phyloP scores from a whole-genome alignment of 805 yeast species.

The Barnettozyma vustinii region DNA sequence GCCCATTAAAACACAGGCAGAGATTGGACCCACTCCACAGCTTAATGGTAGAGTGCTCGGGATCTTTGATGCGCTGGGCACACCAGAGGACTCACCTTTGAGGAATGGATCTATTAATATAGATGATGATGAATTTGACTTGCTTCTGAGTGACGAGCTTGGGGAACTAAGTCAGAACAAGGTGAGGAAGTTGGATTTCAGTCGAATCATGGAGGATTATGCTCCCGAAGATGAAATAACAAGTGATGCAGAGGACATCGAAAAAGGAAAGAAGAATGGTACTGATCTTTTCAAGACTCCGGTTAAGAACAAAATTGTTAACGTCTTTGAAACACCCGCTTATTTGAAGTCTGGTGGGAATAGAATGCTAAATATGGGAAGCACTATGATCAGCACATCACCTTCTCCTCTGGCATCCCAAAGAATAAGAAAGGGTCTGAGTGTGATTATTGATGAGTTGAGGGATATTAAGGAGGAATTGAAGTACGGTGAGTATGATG shows the following conservation, averaged over 20 bases:
- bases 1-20: constrained; percentile 21
- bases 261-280: background rate
- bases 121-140: background rate
- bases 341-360: constrained; percentile 28
- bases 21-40: constrained; percentile 86
- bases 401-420: constrained; percentile 28
- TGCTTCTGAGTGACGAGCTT: background rate
- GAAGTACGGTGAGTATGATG: constrained; percentile 21
- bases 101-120: background rate
- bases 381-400: constrained; percentile 12
- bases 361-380: background rate
- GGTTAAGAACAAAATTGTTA: constrained; percentile 5
- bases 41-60: constrained; percentile 71
- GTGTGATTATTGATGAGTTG: constrained; percentile 44
- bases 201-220: constrained; percentile 8
- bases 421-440: constrained; percentile 30
- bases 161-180: background rate
- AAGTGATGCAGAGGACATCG: background rate
- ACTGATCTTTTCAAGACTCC: constrained; percentile 16
- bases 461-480: constrained; percentile 30
- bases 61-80: constrained; percentile 46
- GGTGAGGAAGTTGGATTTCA: constrained; percentile 11
- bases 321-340: constrained; percentile 35
- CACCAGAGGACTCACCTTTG: constrained; percentile 16
- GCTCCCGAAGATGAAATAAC: constrained; percentile 2